These are phyloP conservation scores for Dipodascus albidus DNA, from an alignment of 805 yeast genomes.

Conservation along the genomic window DNA sequence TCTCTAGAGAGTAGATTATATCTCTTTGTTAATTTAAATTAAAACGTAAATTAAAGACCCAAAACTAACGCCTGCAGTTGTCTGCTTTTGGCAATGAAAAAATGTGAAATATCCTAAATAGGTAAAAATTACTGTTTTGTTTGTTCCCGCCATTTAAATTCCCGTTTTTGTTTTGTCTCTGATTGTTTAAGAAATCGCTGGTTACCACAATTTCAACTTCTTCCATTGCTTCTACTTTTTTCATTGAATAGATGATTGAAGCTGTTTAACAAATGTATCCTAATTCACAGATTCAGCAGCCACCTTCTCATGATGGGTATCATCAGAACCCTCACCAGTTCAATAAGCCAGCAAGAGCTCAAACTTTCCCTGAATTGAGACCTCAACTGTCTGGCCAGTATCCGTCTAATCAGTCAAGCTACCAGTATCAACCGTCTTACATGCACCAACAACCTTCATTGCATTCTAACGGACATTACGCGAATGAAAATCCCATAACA, in stretches of 20 bases:
- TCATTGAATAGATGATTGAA: too few relatives aligned
- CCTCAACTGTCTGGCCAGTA: background rate
- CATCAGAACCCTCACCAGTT: constrained; percentile 4
- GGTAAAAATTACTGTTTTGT: background rate
- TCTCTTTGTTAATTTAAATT: too few relatives aligned
- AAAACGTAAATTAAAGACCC: background rate
- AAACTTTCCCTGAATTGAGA: background rate
- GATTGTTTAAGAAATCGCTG: background rate
- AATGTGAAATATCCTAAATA: background rate
- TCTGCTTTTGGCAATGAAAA: background rate
- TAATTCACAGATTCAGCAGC: constrained; percentile 3
- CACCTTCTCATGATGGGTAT: constrained; percentile 3
- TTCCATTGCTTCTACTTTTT: background rate
- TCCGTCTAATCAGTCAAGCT: too few relatives aligned
- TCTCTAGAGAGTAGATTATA: constrained; percentile 1
- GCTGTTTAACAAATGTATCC: too few relatives aligned
- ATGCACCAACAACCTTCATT: too few relatives aligned
- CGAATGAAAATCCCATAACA: background rate
- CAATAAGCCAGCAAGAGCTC: background rate
- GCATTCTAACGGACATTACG: constrained; percentile 1
- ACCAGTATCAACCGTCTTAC: background rate
- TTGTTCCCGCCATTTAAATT: background rate
- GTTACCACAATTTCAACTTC: too few relatives aligned
- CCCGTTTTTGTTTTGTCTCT: background rate
- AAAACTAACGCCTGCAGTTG: background rate